Conservation (phyloP, 1,284 basidiomycete species). For the Cryptococcus sp. region DNA sequence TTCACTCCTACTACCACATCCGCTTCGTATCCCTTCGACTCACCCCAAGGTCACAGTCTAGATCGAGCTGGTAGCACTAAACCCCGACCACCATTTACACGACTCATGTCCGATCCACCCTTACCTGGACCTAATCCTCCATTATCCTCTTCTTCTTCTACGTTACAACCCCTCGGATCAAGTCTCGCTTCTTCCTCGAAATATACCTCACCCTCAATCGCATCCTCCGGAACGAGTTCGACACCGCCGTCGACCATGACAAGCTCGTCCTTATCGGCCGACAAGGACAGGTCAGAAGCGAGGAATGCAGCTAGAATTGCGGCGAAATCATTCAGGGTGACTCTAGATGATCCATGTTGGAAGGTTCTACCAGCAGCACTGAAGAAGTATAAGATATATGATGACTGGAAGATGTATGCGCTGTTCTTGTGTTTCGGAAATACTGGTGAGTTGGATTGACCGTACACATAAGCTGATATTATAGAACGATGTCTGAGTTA, state of each 20-base stretch:
- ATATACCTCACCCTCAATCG: background rate
- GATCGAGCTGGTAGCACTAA: background rate
- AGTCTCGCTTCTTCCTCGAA: no score
- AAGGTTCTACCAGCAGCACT: constrained; percentile 95
- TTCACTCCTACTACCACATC: constrained; percentile 27
- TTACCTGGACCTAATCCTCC: background rate
- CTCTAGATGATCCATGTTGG: constrained; percentile 94
- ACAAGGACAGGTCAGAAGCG: constrained; percentile 20
- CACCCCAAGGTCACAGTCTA: constrained; percentile 14
- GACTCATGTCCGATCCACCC: constrained; percentile 14
- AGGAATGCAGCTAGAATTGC: constrained; percentile 39
- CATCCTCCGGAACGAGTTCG: background rate
- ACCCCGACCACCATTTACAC: constrained; percentile 14
- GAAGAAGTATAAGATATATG: constrained; percentile 98
- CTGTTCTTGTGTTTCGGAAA: constrained; percentile 98
- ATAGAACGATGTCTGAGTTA: constrained; percentile 91
- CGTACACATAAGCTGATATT: background rate
- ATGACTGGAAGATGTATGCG: constrained; percentile 97
- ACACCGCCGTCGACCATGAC: background rate
- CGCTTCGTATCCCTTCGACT: constrained; percentile 27
- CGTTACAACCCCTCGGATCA: background rate
- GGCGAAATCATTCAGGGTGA: constrained; percentile 54
- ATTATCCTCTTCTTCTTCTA: background rate
- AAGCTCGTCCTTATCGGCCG: constrained; percentile 1
- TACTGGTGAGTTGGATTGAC: constrained; percentile 58